These are phyloP conservation scores for Camelina sativa DNA, from an alignment of 345 rosid species.

Conservation along the genomic window DNA sequence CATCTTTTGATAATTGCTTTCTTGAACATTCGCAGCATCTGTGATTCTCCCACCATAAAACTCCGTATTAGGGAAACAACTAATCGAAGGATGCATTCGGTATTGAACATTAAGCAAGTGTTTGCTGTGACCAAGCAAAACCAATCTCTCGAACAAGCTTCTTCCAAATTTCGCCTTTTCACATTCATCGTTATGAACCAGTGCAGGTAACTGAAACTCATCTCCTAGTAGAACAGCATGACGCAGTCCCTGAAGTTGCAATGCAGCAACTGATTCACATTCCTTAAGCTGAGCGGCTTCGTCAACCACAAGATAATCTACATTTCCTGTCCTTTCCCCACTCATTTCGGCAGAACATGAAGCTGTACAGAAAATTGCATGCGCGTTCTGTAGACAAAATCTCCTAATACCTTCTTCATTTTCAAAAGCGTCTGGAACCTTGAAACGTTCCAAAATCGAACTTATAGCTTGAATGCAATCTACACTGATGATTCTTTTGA, in stretches of 20 bases:
- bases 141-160: constrained; percentile 73
- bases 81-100: constrained; percentile 77
- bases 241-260: constrained; percentile 47
- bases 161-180: constrained; percentile 52
- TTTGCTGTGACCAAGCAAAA: constrained; percentile 47
- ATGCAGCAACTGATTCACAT: constrained; percentile 53
- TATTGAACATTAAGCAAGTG: constrained; percentile 62
- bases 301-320: constrained; percentile 46
- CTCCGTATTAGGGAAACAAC: constrained; percentile 53
- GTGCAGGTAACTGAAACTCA: constrained; percentile 51
- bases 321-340: not conserved
- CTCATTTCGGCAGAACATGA: constrained; percentile 45
- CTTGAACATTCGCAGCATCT: constrained; percentile 51
- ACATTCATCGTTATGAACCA: constrained; percentile 49
- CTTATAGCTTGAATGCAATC: not conserved
- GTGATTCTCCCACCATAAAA: constrained; percentile 51
- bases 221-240: constrained; percentile 55
- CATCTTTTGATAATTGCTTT: constrained; percentile 35
- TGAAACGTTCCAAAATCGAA: not conserved
- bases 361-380: constrained; percentile 48
- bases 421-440: not conserved
- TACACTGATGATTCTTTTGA: not conserved
- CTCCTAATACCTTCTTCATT: not conserved
- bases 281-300: constrained; percentile 63
- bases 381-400: constrained; percentile 42